phyloP scores from a whole-genome alignment of 768 basidiomycete species.

The Fistulinella prunicolor region DNA sequence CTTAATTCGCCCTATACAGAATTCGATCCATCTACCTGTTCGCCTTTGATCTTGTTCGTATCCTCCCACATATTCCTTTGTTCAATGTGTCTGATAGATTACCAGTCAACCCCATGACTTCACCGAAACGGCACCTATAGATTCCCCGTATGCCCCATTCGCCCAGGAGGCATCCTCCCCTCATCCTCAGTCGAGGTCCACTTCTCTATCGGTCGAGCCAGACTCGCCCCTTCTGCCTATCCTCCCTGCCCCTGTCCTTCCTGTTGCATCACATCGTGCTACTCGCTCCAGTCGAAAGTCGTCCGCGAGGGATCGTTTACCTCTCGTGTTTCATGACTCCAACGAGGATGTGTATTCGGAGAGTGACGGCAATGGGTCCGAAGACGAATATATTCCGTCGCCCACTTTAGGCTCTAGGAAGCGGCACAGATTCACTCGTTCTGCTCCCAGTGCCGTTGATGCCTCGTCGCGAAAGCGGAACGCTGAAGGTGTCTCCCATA shows the following conservation, averaged over 20 bases:
- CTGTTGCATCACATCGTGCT: slow-evolving; percentile 5
- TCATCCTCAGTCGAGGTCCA: slow-evolving; percentile 4
- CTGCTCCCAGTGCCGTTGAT: neutral
- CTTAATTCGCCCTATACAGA: slow-evolving; percentile 13
- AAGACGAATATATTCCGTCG: slow-evolving; percentile 47
- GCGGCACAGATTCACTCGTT: slow-evolving; percentile 27
- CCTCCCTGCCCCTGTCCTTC: neutral
- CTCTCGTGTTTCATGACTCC: slow-evolving; percentile 4
- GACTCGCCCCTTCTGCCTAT: neutral
- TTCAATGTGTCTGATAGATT: slow-evolving; percentile 13
- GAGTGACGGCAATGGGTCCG: slow-evolving; percentile 38
- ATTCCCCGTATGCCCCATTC: slow-evolving; percentile 15
- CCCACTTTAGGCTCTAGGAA: slow-evolving; percentile 33
- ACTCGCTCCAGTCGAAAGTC: slow-evolving; percentile 16
- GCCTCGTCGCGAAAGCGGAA: slow-evolving; percentile 7
- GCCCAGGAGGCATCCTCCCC: slow-evolving; percentile 3
- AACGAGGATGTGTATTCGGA: slow-evolving; percentile 35
- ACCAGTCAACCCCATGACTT: slow-evolving; percentile 18
- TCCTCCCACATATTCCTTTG: neutral
- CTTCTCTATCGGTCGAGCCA: neutral
- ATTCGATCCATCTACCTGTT: slow-evolving; percentile 5
- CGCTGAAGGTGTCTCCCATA: slow-evolving; percentile 9
- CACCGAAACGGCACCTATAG: neutral
- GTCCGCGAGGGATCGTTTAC: neutral
- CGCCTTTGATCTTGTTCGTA: slow-evolving; percentile 28